Base-by-base conservation (phyloP, 805 yeast species). In the Ogataea kodamae region DNA sequence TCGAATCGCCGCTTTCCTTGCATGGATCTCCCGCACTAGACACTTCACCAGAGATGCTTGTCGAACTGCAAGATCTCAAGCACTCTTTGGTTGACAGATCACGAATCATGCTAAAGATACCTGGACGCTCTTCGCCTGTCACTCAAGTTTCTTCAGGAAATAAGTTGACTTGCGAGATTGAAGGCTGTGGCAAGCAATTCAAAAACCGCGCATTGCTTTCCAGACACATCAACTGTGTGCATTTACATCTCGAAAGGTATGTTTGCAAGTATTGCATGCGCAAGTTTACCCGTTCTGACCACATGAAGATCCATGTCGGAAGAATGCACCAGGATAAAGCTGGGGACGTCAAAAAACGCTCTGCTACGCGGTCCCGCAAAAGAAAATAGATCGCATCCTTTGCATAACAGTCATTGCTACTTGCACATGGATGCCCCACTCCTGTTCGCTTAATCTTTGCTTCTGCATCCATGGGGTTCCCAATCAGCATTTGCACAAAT, bases 221-320 rank as follows among this genome's bases (percentile, higher is more conserved):
- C 52, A 60, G 88, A 36, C 88, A 81, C 50, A 68, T 75, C 52
- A 61, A 84, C 38, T 76, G 82, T 14, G 76, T 79, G 43, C 88
- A 80, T 52, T 69, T 57, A 21, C 54, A 54, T 15, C 79, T 17
- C 58, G 70, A 42, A 72, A 74, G 46, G 65, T 79, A 70, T 55
- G 71, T 67, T 30, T 81, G 87, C 49, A 49, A 62, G 11, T 57
- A 63, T 28, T 81, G 88, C 49, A 65, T 64, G 25, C 79, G 78
- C 53, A 73, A 71, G 45, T 80, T 80, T 46, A 74, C 82, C 40
- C 58, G 88, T 36, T 70, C 79, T 9, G 88, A 81, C 50, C 81
- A 80, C 47, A 64, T 79, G 48, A 71, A 74, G 28, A 84, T 78
- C 52, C 87, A 81, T 52, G 60, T 76, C 42, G 72, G 72, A 48